Conservation (phyloP, 805 yeast species). For the Pichia eremophila region DNA sequence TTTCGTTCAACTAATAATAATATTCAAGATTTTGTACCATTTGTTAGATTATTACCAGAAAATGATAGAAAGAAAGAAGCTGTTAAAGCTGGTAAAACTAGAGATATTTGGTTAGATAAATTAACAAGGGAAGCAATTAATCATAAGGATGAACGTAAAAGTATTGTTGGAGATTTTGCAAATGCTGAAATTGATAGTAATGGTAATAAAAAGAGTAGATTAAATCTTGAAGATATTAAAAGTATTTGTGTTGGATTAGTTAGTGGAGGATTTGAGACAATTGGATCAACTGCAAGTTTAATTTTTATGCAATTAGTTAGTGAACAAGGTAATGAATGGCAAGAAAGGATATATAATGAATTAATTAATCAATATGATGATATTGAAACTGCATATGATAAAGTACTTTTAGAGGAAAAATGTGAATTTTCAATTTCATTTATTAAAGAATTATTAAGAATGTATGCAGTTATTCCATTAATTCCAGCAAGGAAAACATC, state of each 20-base stretch:
- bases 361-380: slow-evolving; percentile 10
- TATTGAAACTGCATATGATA: slow-evolving; percentile 12
- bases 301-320: slow-evolving; percentile 12
- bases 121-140: slow-evolving; percentile 21
- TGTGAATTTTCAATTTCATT: slow-evolving; percentile 15
- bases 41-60: slow-evolving; percentile 24
- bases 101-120: slow-evolving; percentile 25
- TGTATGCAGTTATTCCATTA: slow-evolving; percentile 18
- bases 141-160: slow-evolving; percentile 19
- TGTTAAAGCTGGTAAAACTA: slow-evolving; percentile 17
- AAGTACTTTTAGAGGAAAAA: slow-evolving; percentile 14
- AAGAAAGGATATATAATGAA: slow-evolving; percentile 12
- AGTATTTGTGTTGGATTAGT: slow-evolving; percentile 18
- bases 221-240: slow-evolving; percentile 15
- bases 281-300: slow-evolving; percentile 14
- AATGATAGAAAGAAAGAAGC: slow-evolving; percentile 22
- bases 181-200: slow-evolving; percentile 10
- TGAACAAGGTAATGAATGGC: slow-evolving; percentile 13
- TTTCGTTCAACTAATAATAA: slow-evolving; percentile 30
- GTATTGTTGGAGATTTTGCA: slow-evolving; percentile 29
- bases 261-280: slow-evolving; percentile 19
- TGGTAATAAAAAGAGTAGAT: slow-evolving; percentile 13
- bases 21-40: slow-evolving; percentile 30
- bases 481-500: slow-evolving; percentile 18
- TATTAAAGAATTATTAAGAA: slow-evolving; percentile 14